These are phyloP conservation scores for Coemansia erecta DNA, from an alignment of 192 early-diverging fungal species.

Conservation along the genomic window DNA sequence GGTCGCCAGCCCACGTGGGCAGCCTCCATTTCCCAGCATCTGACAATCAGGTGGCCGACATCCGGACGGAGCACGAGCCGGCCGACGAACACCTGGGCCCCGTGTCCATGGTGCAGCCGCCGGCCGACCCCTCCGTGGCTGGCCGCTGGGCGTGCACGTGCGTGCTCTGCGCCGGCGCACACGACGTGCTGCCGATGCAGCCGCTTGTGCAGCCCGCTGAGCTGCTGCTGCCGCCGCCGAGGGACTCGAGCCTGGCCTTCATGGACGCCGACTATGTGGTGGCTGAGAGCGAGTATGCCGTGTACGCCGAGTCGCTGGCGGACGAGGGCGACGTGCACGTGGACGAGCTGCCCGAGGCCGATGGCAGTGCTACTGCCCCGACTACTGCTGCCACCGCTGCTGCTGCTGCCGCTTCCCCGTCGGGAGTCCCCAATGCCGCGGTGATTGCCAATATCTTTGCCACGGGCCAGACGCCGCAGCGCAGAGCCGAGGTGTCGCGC, in stretches of 20 bases:
- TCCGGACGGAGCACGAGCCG: no score
- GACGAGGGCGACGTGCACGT: constrained; percentile 3
- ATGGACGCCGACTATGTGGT: background rate
- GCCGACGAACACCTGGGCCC: no score
- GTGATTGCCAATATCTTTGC: constrained; percentile 36
- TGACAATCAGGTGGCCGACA: no score
- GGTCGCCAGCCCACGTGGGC: no score
- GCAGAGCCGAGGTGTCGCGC: constrained; percentile 20
- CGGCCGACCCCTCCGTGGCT: no score
- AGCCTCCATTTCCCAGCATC: no score
- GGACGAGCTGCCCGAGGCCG: constrained; percentile 4
- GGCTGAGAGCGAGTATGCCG: constrained; percentile 10
- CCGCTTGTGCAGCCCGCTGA: no score
- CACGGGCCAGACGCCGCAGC: constrained; percentile 33
- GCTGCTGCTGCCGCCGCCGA: background rate
- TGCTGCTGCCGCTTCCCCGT: background rate
- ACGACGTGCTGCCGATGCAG: no score
- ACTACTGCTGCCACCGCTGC: background rate
- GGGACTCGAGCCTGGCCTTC: constrained; percentile 1
- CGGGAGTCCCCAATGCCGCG: constrained; percentile 22
- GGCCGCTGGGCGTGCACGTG: no score
- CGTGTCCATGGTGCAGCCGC: no score
- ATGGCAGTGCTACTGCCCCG: constrained; percentile 5
- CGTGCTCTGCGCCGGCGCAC: no score
- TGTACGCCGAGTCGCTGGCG: background rate